Evolutionary conservation across 2,329 filamentous ascomycete species (phyloP), one percentile per base, ranked within the genome.

Genomic region (Colletotrichum sp.): DNA sequence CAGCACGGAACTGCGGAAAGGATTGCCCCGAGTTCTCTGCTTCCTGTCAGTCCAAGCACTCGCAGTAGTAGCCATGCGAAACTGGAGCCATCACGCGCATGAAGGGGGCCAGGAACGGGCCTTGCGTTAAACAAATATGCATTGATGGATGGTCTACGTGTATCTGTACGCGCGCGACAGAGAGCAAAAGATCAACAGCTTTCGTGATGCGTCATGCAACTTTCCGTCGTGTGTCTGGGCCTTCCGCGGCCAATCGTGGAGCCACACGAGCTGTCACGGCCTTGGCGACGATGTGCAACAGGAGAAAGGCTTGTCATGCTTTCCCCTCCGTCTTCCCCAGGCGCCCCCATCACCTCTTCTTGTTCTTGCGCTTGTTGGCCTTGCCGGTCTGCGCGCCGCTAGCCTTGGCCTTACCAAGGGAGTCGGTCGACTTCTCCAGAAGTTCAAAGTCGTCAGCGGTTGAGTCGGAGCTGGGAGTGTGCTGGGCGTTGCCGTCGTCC

Each of bases 371-470:
- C 85, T 89, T 91, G 84, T 85, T 89, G 69, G 87, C 83, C 85
- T 86, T 88, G 78, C 82, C 83, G 78, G 84, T 83, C 80, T 89
- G 86, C 43, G 85, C 81, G 62, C 89, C 88, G 21, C 87, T 88
- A 6, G 88, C 80, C 85, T 90, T 91, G 75, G 85, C 86, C 82
- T 88, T 88, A 77, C 83, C 83, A 26, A 91, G 85, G 67, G 89
- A 89, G 77, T 91, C 89, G 24, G 89, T 86, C 79, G 89, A 91
- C 85, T 92, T 92, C 81, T 92, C 91, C 12, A 93, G 84, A 56
- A 93, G 83, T 84, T 93, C 91, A 83, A 91, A 93, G 81, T 92
- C 90, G 69, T 91, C 91, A 71, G 86, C 88, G 24, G 89, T 87
- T 2, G 91, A 92, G 80, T 90, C 91, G 26, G 88, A 90, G 81